phyloP scores from a whole-genome alignment of 23 red algal species.

The Gracilariopsis chorda region DNA sequence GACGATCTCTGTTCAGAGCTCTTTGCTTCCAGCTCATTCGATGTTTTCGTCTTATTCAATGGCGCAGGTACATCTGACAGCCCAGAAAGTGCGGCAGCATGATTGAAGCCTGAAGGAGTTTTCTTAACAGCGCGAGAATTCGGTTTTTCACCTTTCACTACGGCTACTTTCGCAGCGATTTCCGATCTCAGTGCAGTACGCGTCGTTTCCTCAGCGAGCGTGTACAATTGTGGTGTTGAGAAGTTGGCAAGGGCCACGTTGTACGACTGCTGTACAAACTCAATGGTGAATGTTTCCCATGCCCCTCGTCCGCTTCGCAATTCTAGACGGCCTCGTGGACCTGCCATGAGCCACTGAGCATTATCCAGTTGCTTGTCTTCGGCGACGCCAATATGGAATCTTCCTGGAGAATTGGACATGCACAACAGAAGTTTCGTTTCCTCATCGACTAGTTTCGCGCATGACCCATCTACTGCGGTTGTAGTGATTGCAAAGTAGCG shows the following conservation, averaged over 20 bases:
- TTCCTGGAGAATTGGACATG: background rate
- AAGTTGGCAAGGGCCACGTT: conserved; percentile 1
- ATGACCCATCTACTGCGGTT: background rate
- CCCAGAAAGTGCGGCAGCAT: conserved; percentile 49
- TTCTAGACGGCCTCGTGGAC: conserved; percentile 54
- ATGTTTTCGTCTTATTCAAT: background rate
- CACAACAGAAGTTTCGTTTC: background rate
- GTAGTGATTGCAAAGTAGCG: background rate
- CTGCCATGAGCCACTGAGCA: conserved; percentile 65
- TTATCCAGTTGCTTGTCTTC: background rate
- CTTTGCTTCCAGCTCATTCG: background rate
- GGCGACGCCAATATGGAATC: conserved; percentile 1
- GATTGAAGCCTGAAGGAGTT: conserved; percentile 18
- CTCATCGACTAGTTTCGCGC: background rate
- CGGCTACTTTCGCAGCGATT: conserved; percentile 21
- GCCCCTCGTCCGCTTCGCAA: conserved; percentile 6
- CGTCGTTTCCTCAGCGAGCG: conserved; percentile 19
- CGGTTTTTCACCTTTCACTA: background rate
- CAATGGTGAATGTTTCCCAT: conserved; percentile 60
- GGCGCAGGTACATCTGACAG: background rate
- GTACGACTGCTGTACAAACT: conserved; percentile 62
- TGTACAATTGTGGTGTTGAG: background rate
- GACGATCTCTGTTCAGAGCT: background rate
- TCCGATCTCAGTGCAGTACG: background rate
- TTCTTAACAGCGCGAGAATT: background rate